Percentiles rank a stretch among this genome's conserved stretches.
Conservation (phyloP, 371 early-diverging fungal genomes). For the Mortierella sp. region DNA sequence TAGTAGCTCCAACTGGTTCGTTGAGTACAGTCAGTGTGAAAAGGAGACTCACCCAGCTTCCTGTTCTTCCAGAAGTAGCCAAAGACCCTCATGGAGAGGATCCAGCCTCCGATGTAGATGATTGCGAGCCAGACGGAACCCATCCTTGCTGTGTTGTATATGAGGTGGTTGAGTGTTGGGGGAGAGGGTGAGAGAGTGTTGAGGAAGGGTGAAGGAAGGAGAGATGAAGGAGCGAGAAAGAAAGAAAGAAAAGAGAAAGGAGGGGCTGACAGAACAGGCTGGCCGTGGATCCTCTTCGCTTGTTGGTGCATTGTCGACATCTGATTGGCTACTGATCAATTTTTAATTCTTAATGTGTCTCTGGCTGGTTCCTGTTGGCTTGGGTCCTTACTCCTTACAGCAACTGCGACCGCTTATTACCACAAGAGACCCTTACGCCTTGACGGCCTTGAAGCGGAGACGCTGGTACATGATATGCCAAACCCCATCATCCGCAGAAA, state of each 20-base stretch:
- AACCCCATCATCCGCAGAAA: constrained; percentile 67
- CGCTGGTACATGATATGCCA: constrained; percentile 75
- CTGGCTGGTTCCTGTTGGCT: background rate
- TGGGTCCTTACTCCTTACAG: background rate
- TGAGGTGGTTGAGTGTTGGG: background rate
- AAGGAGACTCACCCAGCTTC: constrained; percentile 26
- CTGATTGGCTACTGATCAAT: constrained; percentile 37
- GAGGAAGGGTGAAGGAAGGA: background rate
- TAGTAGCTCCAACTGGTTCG: background rate
- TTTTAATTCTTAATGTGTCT: constrained; percentile 9
- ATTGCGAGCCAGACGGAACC: constrained; percentile 65
- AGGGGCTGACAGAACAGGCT: background rate
- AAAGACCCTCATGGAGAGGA: constrained; percentile 71
- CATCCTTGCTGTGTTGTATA: constrained; percentile 13
- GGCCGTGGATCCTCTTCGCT: background rate
- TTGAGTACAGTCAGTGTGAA: background rate
- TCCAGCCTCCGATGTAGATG: constrained; percentile 69
- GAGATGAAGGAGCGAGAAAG: constrained; percentile 1
- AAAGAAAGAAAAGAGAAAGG: background rate
- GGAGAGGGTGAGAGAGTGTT: background rate
- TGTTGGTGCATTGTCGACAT: constrained; percentile 43
- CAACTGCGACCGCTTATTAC: background rate
- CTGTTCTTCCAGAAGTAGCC: constrained; percentile 61
- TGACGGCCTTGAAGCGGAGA: constrained; percentile 59
- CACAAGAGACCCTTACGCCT: background rate